Percentiles rank a stretch among this genome's conserved stretches.
Conservation (phyloP, 306 rosid genomes). For the Mucuna pruriens region DNA sequence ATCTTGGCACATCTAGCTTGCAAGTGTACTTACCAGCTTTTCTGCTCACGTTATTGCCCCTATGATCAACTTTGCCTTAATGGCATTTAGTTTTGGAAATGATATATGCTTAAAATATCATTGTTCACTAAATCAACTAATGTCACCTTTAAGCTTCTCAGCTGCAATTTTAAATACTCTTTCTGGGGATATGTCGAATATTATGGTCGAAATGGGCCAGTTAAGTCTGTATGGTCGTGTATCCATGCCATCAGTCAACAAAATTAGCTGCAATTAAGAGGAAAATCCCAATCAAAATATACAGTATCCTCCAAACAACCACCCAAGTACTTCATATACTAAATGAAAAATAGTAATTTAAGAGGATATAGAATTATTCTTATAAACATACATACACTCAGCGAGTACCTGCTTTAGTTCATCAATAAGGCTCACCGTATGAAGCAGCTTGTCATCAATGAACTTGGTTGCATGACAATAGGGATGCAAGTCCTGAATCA, state of each 20-base stretch:
- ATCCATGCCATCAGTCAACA: constrained; percentile 71
- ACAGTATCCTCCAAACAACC: too few relatives aligned
- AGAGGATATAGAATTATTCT: background rate
- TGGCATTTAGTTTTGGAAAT: background rate
- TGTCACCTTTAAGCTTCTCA: constrained; percentile 68
- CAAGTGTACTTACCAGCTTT: background rate
- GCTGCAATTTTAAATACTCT: constrained; percentile 60
- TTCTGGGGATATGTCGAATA: constrained; percentile 73
- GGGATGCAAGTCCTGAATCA: constrained; percentile 53
- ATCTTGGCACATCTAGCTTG: background rate
- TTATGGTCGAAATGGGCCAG: constrained; percentile 53
- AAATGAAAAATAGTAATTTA: background rate
- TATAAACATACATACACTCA: background rate
- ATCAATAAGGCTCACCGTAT: constrained; percentile 41
- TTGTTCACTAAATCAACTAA: background rate
- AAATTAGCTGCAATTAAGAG: constrained; percentile 46
- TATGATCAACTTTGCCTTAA: background rate
- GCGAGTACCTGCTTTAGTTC: constrained; percentile 36
- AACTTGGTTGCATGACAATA: constrained; percentile 75
- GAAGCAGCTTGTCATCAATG: constrained; percentile 72
- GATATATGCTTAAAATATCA: background rate
- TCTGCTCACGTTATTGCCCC: too few relatives aligned
- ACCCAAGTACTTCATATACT: background rate
- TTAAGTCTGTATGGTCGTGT: constrained; percentile 35
- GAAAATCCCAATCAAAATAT: constrained; percentile 23